Percentiles rank a stretch among this genome's conserved stretches.
phyloP scores from a whole-genome alignment of 1,139 yeast species.

The Hyphopichia fennica region DNA sequence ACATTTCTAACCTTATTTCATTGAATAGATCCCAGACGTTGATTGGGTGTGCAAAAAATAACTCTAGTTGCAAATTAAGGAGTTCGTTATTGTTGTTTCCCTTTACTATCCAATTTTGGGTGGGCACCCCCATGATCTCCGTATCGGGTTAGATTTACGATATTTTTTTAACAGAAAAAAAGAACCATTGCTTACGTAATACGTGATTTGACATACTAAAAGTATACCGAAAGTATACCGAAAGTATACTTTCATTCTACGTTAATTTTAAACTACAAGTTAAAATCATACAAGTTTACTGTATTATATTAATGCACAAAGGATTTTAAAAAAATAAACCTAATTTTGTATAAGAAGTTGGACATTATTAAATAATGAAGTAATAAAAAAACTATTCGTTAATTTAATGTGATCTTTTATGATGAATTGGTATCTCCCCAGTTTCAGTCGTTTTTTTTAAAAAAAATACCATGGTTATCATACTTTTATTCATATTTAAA shows the following conservation, averaged over 20 bases:
- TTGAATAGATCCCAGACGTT: no score
- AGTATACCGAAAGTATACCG: not conserved
- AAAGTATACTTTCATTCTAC: not conserved
- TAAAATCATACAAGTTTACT: not conserved
- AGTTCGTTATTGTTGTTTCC: no score
- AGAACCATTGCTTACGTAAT: no score
- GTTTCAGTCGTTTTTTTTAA: not conserved
- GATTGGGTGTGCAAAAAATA: no score
- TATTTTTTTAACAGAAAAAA: no score
- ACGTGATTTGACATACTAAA: no score
- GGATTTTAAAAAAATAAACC: constrained; percentile 1
- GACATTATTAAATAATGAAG: constrained; percentile 1
- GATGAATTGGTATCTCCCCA: not conserved
- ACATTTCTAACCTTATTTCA: no score
- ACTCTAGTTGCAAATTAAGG: no score
- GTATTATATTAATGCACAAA: constrained; percentile 2
- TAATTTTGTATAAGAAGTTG: not conserved
- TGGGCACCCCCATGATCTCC: no score
- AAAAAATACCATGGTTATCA: not conserved
- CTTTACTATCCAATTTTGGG: no score
- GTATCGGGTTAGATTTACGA: no score
- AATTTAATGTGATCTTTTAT: not conserved
- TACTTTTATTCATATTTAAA: not conserved
- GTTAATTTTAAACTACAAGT: not conserved
- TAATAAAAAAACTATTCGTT: not conserved